Evolutionary conservation across 2,329 filamentous ascomycete species (phyloP).

Genomic region (Paraphaeosphaeria minitans): DNA sequence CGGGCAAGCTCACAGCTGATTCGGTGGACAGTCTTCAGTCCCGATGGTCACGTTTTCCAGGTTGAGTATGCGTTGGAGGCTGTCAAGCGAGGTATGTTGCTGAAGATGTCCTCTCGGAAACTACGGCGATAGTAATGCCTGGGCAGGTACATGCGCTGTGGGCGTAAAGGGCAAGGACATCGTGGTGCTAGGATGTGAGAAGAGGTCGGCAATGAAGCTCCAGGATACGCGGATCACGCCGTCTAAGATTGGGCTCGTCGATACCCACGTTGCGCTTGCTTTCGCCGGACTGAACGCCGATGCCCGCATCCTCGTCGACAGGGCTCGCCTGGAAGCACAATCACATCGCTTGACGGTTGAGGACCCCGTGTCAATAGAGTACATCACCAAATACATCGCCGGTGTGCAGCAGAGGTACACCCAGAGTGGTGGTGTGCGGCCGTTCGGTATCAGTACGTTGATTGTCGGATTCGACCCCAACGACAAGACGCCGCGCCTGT

Average conservation of each 20-base stretch:
- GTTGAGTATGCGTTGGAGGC: conserved; percentile 99
- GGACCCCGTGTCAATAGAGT: conserved; percentile 96
- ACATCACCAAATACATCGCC: conserved; percentile 98
- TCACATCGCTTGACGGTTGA: conserved; percentile 96
- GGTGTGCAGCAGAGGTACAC: conserved; percentile 99
- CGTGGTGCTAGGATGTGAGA: conserved; percentile 96
- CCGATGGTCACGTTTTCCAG: conserved; percentile 99
- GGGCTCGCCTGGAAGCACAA: conserved; percentile 95
- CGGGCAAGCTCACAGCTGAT: conserved; percentile 49
- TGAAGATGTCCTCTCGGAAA: neutral
- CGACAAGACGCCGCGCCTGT: conserved; percentile 84
- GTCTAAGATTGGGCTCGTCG: conserved; percentile 96
- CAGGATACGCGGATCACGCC: conserved; percentile 99
- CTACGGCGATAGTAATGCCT: conserved; percentile 21
- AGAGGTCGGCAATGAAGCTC: conserved; percentile 98
- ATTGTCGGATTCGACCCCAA: conserved; percentile 98
- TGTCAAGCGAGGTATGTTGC: conserved; percentile 85
- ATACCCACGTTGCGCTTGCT: conserved; percentile 94
- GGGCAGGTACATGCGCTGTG: conserved; percentile 89
- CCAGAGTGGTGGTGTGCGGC: conserved; percentile 95
- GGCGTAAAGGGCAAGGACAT: conserved; percentile 95
- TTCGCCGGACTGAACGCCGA: conserved; percentile 98
- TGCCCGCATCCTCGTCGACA: conserved; percentile 96
- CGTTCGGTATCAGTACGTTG: conserved; percentile 98
- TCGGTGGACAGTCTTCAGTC: conserved; percentile 81